Percentiles rank a stretch among this genome's conserved stretches.
Evolutionary conservation across 352 stramenopile genomes (phyloP).

Genomic region (Blastocystis sp.): DNA sequence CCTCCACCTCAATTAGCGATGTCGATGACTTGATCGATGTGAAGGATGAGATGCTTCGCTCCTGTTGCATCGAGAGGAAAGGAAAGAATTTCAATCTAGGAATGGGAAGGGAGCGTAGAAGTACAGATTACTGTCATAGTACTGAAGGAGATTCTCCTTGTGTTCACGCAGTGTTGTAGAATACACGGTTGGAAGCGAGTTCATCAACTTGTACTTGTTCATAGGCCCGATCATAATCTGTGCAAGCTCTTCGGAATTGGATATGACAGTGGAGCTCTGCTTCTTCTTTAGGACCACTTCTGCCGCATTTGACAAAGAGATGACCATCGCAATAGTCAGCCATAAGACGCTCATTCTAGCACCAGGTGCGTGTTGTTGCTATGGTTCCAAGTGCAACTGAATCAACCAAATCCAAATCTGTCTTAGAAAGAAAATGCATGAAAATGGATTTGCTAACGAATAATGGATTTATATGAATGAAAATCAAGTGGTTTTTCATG

Average conservation of each 20-base stretch:
- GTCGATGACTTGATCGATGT: neutral
- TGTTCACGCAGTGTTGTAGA: neutral
- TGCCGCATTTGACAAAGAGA: neutral
- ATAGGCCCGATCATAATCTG: slow-evolving; percentile 16
- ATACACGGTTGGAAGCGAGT: slow-evolving; percentile 6
- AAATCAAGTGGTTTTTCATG: neutral
- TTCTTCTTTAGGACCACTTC: neutral
- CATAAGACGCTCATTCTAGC: neutral
- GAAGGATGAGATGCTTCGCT: slow-evolving; percentile 8
- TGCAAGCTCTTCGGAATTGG: neutral
- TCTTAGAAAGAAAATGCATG: too few relatives aligned
- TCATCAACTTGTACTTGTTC: slow-evolving; percentile 24
- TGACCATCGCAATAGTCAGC: neutral
- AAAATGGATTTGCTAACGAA: too few relatives aligned
- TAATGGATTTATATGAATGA: too few relatives aligned
- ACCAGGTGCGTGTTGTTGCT: too few relatives aligned
- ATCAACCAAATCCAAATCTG: too few relatives aligned
- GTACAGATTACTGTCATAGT: slow-evolving; percentile 29
- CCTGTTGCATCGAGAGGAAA: neutral
- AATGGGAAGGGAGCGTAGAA: neutral
- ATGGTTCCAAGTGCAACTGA: too few relatives aligned
- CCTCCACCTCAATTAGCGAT: neutral
- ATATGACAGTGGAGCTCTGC: neutral
- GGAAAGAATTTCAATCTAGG: slow-evolving; percentile 27
- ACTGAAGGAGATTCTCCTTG: slow-evolving; percentile 17